Evolutionary conservation across 1,139 yeast species (phyloP).

Genomic region (Barnettozyma hawaiiensis): DNA sequence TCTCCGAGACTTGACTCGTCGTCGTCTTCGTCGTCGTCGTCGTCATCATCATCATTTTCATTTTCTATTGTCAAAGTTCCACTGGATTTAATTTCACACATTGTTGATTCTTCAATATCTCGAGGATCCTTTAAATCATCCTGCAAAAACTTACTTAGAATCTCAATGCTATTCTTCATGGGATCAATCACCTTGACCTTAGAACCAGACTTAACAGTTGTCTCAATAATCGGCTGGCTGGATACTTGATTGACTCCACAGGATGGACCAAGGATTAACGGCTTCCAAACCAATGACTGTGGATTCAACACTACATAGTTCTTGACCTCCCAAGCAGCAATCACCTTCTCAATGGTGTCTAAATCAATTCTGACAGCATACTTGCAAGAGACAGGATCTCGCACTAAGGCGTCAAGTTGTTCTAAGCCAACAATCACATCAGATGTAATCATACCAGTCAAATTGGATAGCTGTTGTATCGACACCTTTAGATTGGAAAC

Average conservation of each 20-base stretch:
- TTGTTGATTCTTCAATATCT: constrained; percentile 49
- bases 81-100: constrained; percentile 30
- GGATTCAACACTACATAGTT: constrained; percentile 48
- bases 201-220: constrained; percentile 13
- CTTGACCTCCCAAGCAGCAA: constrained; percentile 52
- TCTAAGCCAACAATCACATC: constrained; percentile 88
- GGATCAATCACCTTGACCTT: constrained; percentile 25
- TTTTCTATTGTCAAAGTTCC: constrained; percentile 20
- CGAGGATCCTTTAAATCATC: constrained; percentile 63
- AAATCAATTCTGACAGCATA: constrained; percentile 55
- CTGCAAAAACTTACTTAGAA: constrained; percentile 49
- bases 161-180: constrained; percentile 46
- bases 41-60: constrained; percentile 11
- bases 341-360: constrained; percentile 37
- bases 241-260: constrained; percentile 58
- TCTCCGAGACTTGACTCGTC: constrained; percentile 11
- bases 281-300: constrained; percentile 65
- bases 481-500: constrained; percentile 33
- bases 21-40: too few species aligned
- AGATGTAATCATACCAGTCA: constrained; percentile 82
- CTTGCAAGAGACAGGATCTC: constrained; percentile 30
- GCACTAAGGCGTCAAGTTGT: constrained; percentile 56
- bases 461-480: constrained; percentile 53
- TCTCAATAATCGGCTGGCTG: constrained; percentile 23
- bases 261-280: constrained; percentile 76